phyloP scores from a whole-genome alignment of 2,329 filamentous ascomycete species.

The Trichoderma cornu-damae region DNA sequence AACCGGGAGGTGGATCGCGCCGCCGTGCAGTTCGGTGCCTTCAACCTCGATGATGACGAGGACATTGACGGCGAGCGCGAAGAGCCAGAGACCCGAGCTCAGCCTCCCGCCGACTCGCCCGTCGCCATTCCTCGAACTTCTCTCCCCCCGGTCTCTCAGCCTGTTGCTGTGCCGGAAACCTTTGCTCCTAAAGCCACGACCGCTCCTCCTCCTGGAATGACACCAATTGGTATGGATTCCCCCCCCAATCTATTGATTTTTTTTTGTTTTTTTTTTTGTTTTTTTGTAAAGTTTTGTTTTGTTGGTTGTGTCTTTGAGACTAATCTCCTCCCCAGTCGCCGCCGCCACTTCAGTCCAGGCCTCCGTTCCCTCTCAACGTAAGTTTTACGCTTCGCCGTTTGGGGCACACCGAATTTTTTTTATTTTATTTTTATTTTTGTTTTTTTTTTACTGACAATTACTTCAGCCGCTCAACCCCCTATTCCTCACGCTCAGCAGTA shows the following conservation, averaged over 20 bases:
- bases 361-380: constrained; percentile 29
- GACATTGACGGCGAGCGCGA: constrained; percentile 94
- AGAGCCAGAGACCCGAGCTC: constrained; percentile 88
- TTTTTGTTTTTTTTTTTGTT: background rate
- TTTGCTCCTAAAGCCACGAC: constrained; percentile 53
- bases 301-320: background rate
- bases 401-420: background rate
- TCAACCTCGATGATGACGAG: constrained; percentile 81
- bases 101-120: constrained; percentile 90
- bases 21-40: constrained; percentile 92
- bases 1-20: constrained; percentile 92
- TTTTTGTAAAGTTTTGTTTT: background rate
- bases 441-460: constrained; percentile 20
- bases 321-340: constrained; percentile 22
- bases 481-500: constrained; percentile 60
- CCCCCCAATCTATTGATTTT: too few species aligned
- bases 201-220: constrained; percentile 35
- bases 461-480: constrained; percentile 42
- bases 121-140: constrained; percentile 79
- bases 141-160: constrained; percentile 66
- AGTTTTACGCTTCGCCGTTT: constrained; percentile 5
- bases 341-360: constrained; percentile 26
- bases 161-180: constrained; percentile 50
- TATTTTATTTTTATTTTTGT: too few species aligned
- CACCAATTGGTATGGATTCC: constrained; percentile 30